Conservation (phyloP, 169 alveolate species). For the Plasmodium coatneyi region DNA sequence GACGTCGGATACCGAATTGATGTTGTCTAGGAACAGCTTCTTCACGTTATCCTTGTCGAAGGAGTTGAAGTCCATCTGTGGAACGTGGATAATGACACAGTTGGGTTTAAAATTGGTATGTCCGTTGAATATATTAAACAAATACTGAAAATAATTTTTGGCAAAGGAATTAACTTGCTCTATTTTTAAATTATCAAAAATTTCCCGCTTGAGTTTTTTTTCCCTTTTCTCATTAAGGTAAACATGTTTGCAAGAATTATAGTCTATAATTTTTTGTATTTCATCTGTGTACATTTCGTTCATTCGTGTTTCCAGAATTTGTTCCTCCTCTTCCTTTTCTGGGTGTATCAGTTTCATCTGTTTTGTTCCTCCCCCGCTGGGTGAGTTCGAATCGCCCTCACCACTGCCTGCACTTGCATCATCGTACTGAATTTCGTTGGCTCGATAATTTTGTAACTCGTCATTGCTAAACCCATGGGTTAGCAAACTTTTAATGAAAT, state of each 20-base stretch:
- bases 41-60: slow-evolving; percentile 19
- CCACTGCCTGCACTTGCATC: background rate
- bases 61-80: background rate
- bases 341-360: slow-evolving; percentile 47
- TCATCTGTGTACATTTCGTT: slow-evolving; percentile 71
- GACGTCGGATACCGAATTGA: slow-evolving; percentile 16
- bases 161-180: slow-evolving; percentile 62
- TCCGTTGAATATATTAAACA: slow-evolving; percentile 57
- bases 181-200: slow-evolving; percentile 35
- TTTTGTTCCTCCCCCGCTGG: background rate
- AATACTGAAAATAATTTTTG: slow-evolving; percentile 51
- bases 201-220: slow-evolving; percentile 49
- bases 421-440: slow-evolving; percentile 41
- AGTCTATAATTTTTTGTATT: slow-evolving; percentile 70
- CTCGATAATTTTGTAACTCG: slow-evolving; percentile 46
- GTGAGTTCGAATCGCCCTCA: background rate
- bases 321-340: slow-evolving; percentile 31
- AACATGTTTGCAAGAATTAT: slow-evolving; percentile 43
- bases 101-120: slow-evolving; percentile 48
- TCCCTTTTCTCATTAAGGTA: slow-evolving; percentile 68
- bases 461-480: slow-evolving; percentile 45
- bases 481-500: slow-evolving; percentile 40
- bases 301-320: slow-evolving; percentile 41
- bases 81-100: slow-evolving; percentile 66
- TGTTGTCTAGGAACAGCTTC: slow-evolving; percentile 41